phyloP scores from a whole-genome alignment of 208 protist species.

The Herpetomonas muscarum region DNA sequence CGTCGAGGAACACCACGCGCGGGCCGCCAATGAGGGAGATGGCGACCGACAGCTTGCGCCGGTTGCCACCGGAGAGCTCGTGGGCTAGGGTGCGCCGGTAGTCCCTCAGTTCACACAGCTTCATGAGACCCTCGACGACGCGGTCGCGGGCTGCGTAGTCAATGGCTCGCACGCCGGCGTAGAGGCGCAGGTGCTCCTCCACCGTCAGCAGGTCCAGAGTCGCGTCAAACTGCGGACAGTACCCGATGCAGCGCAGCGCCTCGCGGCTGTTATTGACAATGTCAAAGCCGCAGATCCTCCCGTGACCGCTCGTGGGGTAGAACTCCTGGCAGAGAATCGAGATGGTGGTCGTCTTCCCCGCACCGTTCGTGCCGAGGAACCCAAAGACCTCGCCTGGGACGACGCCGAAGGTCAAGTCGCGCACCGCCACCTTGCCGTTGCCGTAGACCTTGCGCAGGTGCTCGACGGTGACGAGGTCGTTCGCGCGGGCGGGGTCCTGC shows the following conservation, averaged over 20 bases:
- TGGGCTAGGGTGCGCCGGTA: constrained; percentile 25
- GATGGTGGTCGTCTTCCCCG: constrained; percentile 87
- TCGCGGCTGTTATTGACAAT: constrained; percentile 37
- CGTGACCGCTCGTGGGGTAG: constrained; percentile 57
- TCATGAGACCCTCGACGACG: constrained; percentile 24
- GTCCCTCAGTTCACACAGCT: constrained; percentile 29
- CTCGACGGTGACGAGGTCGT: constrained; percentile 49
- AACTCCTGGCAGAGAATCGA: constrained; percentile 80
- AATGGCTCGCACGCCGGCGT: constrained; percentile 29
- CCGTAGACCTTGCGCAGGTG: constrained; percentile 62
- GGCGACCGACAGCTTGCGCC: constrained; percentile 65
- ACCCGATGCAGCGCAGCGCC: constrained; percentile 63
- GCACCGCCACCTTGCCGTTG: constrained; percentile 63
- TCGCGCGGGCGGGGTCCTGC: constrained; percentile 10
- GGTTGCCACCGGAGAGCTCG: constrained; percentile 59
- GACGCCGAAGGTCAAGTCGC: constrained; percentile 68
- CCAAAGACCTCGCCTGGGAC: constrained; percentile 76
- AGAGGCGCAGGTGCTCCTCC: constrained; percentile 70
- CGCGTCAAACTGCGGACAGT: constrained; percentile 94
- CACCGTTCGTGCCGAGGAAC: constrained; percentile 88
- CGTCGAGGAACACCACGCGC: constrained; percentile 61
- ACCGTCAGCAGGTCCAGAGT: constrained; percentile 86
- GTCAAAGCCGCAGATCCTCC: constrained; percentile 48
- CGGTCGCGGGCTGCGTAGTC: constrained; percentile 22
- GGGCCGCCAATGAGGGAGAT: constrained; percentile 66